Percentiles rank a stretch among this genome's conserved stretches.
Evolutionary conservation across 2,329 filamentous ascomycete genomes (phyloP).

Genomic region (Xylariaceae sp.): DNA sequence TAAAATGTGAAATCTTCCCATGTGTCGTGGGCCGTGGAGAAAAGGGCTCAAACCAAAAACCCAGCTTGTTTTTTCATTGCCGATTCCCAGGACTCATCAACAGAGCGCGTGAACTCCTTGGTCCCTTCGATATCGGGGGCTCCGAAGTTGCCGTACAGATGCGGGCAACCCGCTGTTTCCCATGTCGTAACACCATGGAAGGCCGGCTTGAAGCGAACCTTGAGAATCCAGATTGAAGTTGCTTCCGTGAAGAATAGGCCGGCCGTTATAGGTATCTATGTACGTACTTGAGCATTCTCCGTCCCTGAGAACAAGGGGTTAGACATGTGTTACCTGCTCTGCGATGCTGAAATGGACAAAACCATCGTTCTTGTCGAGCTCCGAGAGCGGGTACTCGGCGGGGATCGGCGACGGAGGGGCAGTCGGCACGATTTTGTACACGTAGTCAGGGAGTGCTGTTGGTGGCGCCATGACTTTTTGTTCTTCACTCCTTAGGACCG

Average conservation of each 20-base stretch:
- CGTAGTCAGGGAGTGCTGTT: slow-evolving; percentile 36
- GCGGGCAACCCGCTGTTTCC: slow-evolving; percentile 52
- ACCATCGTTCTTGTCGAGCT: slow-evolving; percentile 56
- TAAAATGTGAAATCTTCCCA: too few relatives aligned
- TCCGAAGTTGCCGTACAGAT: slow-evolving; percentile 58
- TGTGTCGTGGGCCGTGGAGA: too few relatives aligned
- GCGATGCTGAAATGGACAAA: slow-evolving; percentile 59
- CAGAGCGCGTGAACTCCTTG: slow-evolving; percentile 43
- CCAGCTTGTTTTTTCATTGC: slow-evolving; percentile 35
- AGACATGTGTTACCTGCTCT: slow-evolving; percentile 50
- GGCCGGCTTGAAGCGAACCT: slow-evolving; percentile 45
- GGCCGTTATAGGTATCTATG: slow-evolving; percentile 29
- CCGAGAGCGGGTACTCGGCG: slow-evolving; percentile 51
- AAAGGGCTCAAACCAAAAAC: slow-evolving; percentile 37
- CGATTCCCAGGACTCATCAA: slow-evolving; percentile 45
- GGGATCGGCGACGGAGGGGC: slow-evolving; percentile 53
- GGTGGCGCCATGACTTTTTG: slow-evolving; percentile 22
- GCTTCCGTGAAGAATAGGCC: slow-evolving; percentile 28
- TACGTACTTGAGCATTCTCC: neutral
- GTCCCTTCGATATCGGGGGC: slow-evolving; percentile 45
- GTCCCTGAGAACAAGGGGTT: too few relatives aligned
- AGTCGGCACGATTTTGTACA: slow-evolving; percentile 59
- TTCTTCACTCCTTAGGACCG: too few relatives aligned
- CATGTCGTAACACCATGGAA: slow-evolving; percentile 46
- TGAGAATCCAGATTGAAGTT: slow-evolving; percentile 32